Evolutionary conservation across 2,329 filamentous ascomycete genomes (phyloP).

Genomic region (Xylogone sp.): DNA sequence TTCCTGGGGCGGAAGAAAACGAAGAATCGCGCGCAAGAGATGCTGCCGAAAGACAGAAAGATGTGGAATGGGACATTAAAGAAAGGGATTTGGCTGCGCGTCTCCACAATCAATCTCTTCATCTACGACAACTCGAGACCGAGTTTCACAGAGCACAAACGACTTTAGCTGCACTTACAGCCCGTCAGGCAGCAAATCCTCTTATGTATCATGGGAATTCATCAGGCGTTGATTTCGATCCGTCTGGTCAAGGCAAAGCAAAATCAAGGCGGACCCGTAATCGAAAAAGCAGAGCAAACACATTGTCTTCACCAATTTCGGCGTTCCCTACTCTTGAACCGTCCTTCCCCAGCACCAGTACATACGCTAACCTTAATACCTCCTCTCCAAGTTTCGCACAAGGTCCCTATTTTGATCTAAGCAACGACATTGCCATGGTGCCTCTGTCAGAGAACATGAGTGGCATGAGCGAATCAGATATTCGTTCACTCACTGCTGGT

Average conservation of each 20-base stretch:
- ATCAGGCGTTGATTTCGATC: slow-evolving; percentile 29
- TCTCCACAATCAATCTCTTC: slow-evolving; percentile 15
- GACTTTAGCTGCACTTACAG: slow-evolving; percentile 11
- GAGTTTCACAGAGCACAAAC: slow-evolving; percentile 15
- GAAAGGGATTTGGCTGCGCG: slow-evolving; percentile 18
- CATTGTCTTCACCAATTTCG: slow-evolving; percentile 25
- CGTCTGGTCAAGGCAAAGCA: slow-evolving; percentile 21
- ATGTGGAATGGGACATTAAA: slow-evolving; percentile 27
- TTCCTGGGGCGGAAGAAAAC: slow-evolving; percentile 58
- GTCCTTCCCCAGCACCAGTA: slow-evolving; percentile 30
- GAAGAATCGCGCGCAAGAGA: slow-evolving; percentile 33
- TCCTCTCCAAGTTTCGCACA: slow-evolving; percentile 47
- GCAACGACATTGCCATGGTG: slow-evolving; percentile 22
- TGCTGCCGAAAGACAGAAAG: slow-evolving; percentile 22
- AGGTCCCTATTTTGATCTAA: slow-evolving; percentile 39
- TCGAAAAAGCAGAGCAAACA: slow-evolving; percentile 35
- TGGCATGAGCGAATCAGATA: slow-evolving; percentile 56
- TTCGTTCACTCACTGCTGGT: slow-evolving; percentile 56
- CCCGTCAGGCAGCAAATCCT: slow-evolving; percentile 20
- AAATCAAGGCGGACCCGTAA: slow-evolving; percentile 34
- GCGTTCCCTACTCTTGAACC: slow-evolving; percentile 27
- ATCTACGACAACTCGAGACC: slow-evolving; percentile 20
- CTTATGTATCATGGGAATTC: slow-evolving; percentile 28
- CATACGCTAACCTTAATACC: slow-evolving; percentile 39
- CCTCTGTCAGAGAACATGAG: slow-evolving; percentile 30